Evolutionary conservation across 2,329 filamentous ascomycete genomes (phyloP), one percentile per base, ranked within the genome.

Genomic region (Rhexocercosporidium sp.): DNA sequence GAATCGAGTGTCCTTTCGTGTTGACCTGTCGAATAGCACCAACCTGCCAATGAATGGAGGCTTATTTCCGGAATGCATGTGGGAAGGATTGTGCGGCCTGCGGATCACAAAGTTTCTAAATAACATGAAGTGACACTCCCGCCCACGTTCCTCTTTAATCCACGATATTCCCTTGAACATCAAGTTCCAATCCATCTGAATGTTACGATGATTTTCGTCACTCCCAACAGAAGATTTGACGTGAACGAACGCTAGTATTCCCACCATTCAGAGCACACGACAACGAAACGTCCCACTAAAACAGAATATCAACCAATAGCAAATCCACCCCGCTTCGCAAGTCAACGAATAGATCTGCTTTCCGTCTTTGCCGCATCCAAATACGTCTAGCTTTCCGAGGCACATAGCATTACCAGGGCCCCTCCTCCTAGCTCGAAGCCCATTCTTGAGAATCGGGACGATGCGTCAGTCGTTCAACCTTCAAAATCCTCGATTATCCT

Each of bases 321-420:
- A 51, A 29, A 29, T 5, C 8, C 22, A 51, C 22, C 47, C 47
- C 47, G 27, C 47, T 51, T 12, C 27, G 11, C 12, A 16, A 14
- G 27, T 51, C 47, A 51, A 51, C 47, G 47, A 29, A 51, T 27
- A 51, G 3, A 27, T 51, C 47, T 1, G 5, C 47, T 27, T 51
- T 18, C 27, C 14, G 16, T 5, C 27, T 29, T 51, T 51, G 11
- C 47, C 22, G 47, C 47, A 16, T 27, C 62, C 46, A 29, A 7
- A 64, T 59, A 18, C 14, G 44, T n/a, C 37, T 65, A 65, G 63
- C 56, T 25, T 65, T 65, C 63, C 63, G 63, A 65, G 31, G 46
- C 47, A 31, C 44, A 62, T 31, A 63, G 37, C 29, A n/a, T 59
- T 65, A 46, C 63, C 63, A 46, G 47, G 47, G 16, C 47, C 47